Evolutionary conservation across 139 green algal genomes (phyloP).

Genomic region (Choricystis sp.): DNA sequence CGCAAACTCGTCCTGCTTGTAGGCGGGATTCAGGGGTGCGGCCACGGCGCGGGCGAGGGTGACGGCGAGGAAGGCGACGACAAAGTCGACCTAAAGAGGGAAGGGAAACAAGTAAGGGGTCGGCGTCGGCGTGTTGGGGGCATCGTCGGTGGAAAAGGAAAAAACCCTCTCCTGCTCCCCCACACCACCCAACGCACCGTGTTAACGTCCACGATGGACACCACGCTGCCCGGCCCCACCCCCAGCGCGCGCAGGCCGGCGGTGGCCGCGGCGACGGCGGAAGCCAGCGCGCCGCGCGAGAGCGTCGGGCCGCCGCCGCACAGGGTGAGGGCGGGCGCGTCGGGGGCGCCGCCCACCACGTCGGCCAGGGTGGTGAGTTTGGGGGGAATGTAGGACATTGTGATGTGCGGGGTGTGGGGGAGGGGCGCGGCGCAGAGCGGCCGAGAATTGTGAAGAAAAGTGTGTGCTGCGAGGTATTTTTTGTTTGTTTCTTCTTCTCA

Average conservation of each 20-base stretch:
- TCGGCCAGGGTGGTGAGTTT: slow-evolving; percentile 1
- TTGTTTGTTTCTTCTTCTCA: too few relatives aligned
- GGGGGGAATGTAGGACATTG: slow-evolving; percentile 1
- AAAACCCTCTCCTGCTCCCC: neutral
- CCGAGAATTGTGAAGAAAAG: too few relatives aligned
- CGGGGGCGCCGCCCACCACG: slow-evolving; percentile 2
- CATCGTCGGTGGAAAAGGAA: too few relatives aligned
- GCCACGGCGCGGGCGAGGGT: slow-evolving; percentile 35
- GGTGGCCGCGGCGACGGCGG: slow-evolving; percentile 11
- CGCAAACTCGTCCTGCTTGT: slow-evolving; percentile 53
- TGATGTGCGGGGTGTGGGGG: too few relatives aligned
- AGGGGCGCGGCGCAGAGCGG: too few relatives aligned
- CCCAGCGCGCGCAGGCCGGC: slow-evolving; percentile 13
- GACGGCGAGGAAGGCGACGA: slow-evolving; percentile 45
- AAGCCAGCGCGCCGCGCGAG: slow-evolving; percentile 11
- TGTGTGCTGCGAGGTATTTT: too few relatives aligned
- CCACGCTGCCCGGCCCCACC: slow-evolving; percentile 33
- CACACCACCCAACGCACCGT: slow-evolving; percentile 18
- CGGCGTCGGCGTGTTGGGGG: neutral
- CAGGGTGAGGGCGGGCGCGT: slow-evolving; percentile 9
- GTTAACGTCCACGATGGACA: slow-evolving; percentile 44
- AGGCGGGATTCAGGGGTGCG: slow-evolving; percentile 50
- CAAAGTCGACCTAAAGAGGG: slow-evolving; percentile 37
- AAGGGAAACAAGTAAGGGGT: neutral
- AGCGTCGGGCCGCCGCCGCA: slow-evolving; percentile 10